Evolutionary conservation across 2,329 filamentous ascomycete genomes (phyloP), one percentile per base, ranked within the genome.

Genomic region (Remersonia thermophila): DNA sequence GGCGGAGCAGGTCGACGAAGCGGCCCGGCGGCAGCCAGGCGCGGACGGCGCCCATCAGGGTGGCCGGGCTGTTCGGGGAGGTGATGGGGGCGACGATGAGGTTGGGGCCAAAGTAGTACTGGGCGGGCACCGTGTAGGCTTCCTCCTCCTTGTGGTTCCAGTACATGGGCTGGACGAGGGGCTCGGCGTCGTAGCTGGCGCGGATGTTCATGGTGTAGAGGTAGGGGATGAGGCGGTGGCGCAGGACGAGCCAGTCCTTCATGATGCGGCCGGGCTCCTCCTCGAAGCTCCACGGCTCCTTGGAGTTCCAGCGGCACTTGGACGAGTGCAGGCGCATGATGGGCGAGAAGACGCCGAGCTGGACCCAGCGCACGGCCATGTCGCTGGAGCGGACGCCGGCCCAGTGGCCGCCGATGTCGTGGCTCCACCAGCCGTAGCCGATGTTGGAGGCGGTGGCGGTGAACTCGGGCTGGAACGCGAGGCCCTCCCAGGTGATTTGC

Each of bases 401-500:
- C 46, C 71, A 68, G 49, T 80, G 75, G 0, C 75, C 75, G n/a
- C 75, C 75, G 18, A 80, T 76, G 43, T 80, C 75, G 50, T 80
- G 74, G 33, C 69, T 74, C 75, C 75, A 80, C 73, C 74, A 79
- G 2, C 73, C 75, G 43, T 74, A 80, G 0, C 75, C 75, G 40
- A 80, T 76, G 51, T 80, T 80, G 8, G 71, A 74, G 0, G 75
- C 71, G 0, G 71, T 77, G 3, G 73, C 70, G 0, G 76, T 80
- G 47, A 80, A 80, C 47, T 80, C 73, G 6, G 75, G 73, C 50
- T 80, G 76, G 54, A 79, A 80, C 11, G 63, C 52, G 12, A 80
- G 61, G 0, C 69, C 73, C 0, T 61, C 66, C 75, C 75, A 80
- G 0, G 69, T 70, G 13, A 70, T 67, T 30, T 72, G 53, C 0